Base-by-base conservation (phyloP, 371 early-diverging fungal species). In the Entomophthora muscae region DNA sequence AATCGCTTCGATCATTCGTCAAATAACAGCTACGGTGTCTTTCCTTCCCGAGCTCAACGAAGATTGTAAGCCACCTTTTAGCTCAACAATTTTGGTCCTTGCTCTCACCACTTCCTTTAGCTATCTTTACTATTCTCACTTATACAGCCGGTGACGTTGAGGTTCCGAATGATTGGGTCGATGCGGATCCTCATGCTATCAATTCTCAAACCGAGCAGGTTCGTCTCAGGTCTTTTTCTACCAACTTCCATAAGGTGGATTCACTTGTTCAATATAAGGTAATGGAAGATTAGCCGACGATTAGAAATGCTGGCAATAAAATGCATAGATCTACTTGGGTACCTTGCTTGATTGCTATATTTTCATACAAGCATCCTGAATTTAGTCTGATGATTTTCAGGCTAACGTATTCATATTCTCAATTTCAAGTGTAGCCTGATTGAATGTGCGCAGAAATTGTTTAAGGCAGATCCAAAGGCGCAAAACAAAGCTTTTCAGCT, bases 11-110 rank as follows among this genome's bases (percentile, higher is more conserved):
- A 85, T 94, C 54, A 77, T 95, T 70, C 82, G 93, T 2, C 93
- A 95, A 70, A 91, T 95, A 55, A 86, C 88, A 0, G 87, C 91
- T 1, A 83, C 83, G 64, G 93, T 93, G 21, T 81, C 91, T 3
- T 93, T 89, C 70, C 73, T 95, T 61, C 96, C 96, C 2, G 78
- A 83, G 64, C 75, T 94, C n/a, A 84, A 85, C 54, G 90, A 88
- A 27, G 83, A 87, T 64, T 89, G 94, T 95, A 42, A 42, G n/a
- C 17, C 17, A 17, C 17, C 42, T 42, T 42, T 42, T 42, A 42
- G 5, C 17, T 42, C 17, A 42, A 42, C 17, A 5, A 5, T 42
- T 10, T 42, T 10, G 42, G 17, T 42, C 42, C 17, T 5, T 17
- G 17, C 17, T 5, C 17, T 10, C 42, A 42, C 17, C 42, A 10